A percentile compares a stretch with the other conserved stretches of the same genome.
phyloP scores from a whole-genome alignment of 495 filamentous ascomycete genomes.

The Neurospora cerealis region DNA sequence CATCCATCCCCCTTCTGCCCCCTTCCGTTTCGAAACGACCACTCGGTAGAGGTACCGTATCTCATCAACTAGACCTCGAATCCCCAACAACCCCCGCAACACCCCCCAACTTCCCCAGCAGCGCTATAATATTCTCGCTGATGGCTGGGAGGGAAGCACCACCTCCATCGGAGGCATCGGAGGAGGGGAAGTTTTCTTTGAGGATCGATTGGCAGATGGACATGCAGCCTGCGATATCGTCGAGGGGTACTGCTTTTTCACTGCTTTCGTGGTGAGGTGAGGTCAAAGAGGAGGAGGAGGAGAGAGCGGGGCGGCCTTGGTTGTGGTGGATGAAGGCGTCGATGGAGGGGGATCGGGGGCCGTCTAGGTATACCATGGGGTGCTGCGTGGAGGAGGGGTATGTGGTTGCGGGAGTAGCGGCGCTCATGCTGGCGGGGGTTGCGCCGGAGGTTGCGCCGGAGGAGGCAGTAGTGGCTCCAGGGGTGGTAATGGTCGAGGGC shows the following conservation, averaged over 20 bases:
- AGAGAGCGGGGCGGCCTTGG: background rate
- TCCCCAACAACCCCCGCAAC: conserved; percentile 23
- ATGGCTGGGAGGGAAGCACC: conserved; percentile 56
- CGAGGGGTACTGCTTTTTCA: conserved; percentile 28
- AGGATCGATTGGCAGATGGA: conserved; percentile 28
- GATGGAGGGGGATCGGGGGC: background rate
- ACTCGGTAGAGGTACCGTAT: too few relatives aligned
- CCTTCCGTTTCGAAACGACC: too few relatives aligned
- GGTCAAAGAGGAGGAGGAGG: background rate
- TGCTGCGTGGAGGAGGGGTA: too few relatives aligned
- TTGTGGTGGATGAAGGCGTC: background rate
- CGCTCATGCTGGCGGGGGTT: background rate
- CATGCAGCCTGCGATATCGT: conserved; percentile 34
- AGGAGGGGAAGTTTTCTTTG: conserved; percentile 48
- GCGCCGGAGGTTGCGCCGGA: background rate
- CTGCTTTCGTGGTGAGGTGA: background rate
- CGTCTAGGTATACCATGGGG: too few relatives aligned
- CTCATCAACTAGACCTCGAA: conserved; percentile 11
- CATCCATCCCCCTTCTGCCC: too few relatives aligned
- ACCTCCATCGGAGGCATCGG: conserved; percentile 27
- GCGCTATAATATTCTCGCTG: conserved; percentile 48
- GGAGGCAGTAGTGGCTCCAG: background rate
- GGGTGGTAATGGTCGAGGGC: background rate
- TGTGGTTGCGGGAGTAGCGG: too few relatives aligned
- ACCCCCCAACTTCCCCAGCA: conserved; percentile 44